Evolutionary conservation across 352 stramenopile genomes (phyloP).

Genomic region (Pythium coloratum): DNA sequence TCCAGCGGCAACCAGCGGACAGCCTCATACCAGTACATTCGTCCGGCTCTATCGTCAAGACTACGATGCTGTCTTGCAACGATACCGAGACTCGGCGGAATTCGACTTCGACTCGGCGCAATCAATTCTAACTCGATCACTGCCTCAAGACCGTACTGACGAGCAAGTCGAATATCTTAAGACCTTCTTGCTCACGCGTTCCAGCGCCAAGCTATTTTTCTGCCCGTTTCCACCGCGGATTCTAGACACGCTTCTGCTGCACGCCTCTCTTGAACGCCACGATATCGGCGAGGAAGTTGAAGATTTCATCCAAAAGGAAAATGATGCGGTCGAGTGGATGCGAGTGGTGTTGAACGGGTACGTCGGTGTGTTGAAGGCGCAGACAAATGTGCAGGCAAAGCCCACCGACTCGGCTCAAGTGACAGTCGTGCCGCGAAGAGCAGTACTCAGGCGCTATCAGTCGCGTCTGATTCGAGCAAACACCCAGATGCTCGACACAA

Average conservation of each 20-base stretch:
- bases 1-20: constrained; percentile 17
- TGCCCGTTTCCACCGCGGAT: constrained; percentile 32
- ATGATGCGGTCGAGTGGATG: constrained; percentile 28
- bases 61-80: constrained; percentile 22
- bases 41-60: constrained; percentile 34
- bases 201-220: constrained; percentile 42
- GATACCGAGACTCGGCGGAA: constrained; percentile 29
- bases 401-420: background rate
- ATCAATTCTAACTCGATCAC: constrained; percentile 28
- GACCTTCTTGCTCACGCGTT: constrained; percentile 33
- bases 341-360: constrained; percentile 45
- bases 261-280: constrained; percentile 37
- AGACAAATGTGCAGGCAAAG: background rate
- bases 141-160: constrained; percentile 45
- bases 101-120: constrained; percentile 30
- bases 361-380: constrained; percentile 44
- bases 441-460: constrained; percentile 32
- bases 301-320: constrained; percentile 44
- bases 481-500: constrained; percentile 21
- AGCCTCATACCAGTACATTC: constrained; percentile 18
- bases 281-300: constrained; percentile 25
- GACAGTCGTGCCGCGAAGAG: constrained; percentile 15
- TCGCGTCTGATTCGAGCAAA: constrained; percentile 36
- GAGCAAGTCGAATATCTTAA: constrained; percentile 40
- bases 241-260: constrained; percentile 34